Evolutionary conservation across 1,284 basidiomycete genomes (phyloP), one percentile per base, ranked within the genome.

Genomic region (Apiotrichum laibachii): DNA sequence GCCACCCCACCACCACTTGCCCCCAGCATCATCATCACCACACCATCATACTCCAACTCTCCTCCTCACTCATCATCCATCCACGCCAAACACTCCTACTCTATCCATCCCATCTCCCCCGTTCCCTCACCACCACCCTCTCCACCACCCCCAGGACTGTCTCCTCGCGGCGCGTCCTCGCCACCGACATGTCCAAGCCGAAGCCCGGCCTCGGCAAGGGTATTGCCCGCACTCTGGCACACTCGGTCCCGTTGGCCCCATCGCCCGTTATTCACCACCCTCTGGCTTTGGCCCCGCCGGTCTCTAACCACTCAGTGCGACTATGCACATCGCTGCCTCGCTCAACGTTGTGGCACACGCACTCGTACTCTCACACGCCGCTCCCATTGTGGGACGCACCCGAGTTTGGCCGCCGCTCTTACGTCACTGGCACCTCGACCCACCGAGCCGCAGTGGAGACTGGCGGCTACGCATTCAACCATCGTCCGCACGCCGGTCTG

Each of bases 141-240:
- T 10, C 11, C 37, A 39, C 37, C 37, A 39, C 37, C 37, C 4
- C 37, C 4, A 12, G 12, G 37, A 42, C 40, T 8, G 15, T 18
- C 40, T 1, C 3, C 37, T 11, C 37, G 4, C 40, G 40, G 40
- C 44, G 4, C 18, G 35, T 45, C 35, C 33, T 35, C 42, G 35
- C 57, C 53, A 51, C 43, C 50, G 34, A 40, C 51, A 70, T 71
- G 69, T 72, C 70, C 37, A 73, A 73, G 56, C 70, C 71, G 11
- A 72, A 71, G 57, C 70, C 71, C 4, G 67, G 71, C n/a, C 60
- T 73, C 16, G 67, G 67, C 48, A 72, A 72, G 55, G 71, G 68
- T 21, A 56, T 72, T 33, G 70, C 70, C 55, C 62, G 72, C 21
- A 71, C 69, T 0, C 59, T 71, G 19, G 61, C 63, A 12, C 59